Conservation (phyloP, 768 basidiomycete genomes). For the Macrolepiota dolichaula region DNA sequence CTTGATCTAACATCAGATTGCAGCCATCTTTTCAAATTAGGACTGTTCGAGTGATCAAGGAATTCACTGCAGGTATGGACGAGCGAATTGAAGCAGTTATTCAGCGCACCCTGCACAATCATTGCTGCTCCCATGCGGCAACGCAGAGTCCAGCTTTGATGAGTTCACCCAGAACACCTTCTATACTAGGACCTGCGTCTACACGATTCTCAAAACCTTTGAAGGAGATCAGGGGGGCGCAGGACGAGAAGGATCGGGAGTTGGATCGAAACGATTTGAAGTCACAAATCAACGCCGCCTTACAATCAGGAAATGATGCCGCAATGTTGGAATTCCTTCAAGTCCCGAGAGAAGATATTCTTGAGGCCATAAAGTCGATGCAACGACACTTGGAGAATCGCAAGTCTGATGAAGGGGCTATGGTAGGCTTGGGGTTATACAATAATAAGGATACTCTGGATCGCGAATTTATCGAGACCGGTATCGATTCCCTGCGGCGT, state of each 20-base stretch:
- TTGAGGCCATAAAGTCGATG: constrained; percentile 76
- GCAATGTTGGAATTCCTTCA: constrained; percentile 62
- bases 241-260: constrained; percentile 21
- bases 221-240: constrained; percentile 6
- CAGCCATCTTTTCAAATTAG: constrained; percentile 39
- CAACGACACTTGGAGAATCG: constrained; percentile 40
- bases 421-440: constrained; percentile 2
- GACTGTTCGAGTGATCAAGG: constrained; percentile 47
- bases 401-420: not conserved
- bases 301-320: constrained; percentile 68
- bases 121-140: constrained; percentile 24
- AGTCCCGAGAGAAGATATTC: constrained; percentile 63
- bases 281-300: constrained; percentile 75
- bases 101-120: constrained; percentile 29
- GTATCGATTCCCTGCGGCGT: constrained; percentile 67
- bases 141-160: not conserved
- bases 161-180: constrained; percentile 7
- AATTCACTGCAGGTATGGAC: constrained; percentile 27
- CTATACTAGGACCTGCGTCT: not conserved
- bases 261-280: constrained; percentile 82
- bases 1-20: not conserved
- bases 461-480: constrained; percentile 66
- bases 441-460: constrained; percentile 50
- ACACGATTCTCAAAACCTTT: not conserved
- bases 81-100: constrained; percentile 37